Evolutionary conservation across 176 grass and related monocot genomes (phyloP).

Genomic region (Zoysia japonica): DNA sequence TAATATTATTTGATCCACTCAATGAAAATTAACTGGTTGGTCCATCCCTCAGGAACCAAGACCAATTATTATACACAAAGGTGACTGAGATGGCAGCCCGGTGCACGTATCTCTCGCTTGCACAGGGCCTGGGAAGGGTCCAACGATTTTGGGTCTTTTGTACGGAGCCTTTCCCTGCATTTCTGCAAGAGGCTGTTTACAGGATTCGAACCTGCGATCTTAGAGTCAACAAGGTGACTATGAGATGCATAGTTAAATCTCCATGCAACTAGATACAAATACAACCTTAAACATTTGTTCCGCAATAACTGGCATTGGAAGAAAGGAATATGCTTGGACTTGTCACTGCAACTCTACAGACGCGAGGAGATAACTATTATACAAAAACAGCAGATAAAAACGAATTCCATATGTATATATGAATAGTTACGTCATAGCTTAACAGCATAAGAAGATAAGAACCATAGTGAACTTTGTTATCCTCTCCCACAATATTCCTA

Average conservation of each 20-base stretch:
- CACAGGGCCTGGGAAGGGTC: too few relatives aligned
- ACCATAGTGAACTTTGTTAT: constrained; percentile 3
- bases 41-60: background rate
- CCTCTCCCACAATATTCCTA: constrained; percentile 8
- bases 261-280: background rate
- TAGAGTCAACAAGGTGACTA: background rate
- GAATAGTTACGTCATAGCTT: background rate
- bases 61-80: too few relatives aligned
- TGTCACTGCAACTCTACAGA: constrained; percentile 17
- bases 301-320: background rate
- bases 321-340: constrained; percentile 22
- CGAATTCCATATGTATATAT: background rate
- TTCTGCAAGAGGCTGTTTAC: too few relatives aligned
- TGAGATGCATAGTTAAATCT: constrained; percentile 1
- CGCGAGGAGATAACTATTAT: background rate
- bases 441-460: constrained; percentile 23
- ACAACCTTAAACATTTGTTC: constrained; percentile 7
- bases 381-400: constrained; percentile 25
- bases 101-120: too few relatives aligned
- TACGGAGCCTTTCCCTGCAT: too few relatives aligned
- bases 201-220: too few relatives aligned
- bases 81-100: too few relatives aligned
- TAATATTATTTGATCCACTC: background rate
- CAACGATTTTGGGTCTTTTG: too few relatives aligned
- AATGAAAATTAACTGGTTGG: background rate